Evolutionary conservation across 805 yeast genomes (phyloP).

Genomic region (Monosporozyma aerobia): DNA sequence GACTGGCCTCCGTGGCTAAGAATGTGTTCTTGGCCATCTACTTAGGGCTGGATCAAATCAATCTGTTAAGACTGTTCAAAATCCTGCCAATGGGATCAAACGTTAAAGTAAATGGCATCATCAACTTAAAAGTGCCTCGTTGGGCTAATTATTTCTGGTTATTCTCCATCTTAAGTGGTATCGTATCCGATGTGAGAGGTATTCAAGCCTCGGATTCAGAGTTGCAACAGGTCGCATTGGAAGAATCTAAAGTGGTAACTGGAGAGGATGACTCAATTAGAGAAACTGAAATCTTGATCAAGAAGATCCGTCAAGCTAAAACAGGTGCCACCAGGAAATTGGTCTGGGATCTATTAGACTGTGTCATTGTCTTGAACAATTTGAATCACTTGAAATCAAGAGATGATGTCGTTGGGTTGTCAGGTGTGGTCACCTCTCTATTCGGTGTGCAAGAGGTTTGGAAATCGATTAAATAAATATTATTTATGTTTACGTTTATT

Average conservation of each 20-base stretch:
- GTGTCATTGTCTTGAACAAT: constrained; percentile 64
- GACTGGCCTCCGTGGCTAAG: constrained; percentile 32
- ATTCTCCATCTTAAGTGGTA: constrained; percentile 53
- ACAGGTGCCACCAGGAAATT: constrained; percentile 50
- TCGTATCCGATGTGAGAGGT: constrained; percentile 50
- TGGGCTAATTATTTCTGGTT: constrained; percentile 72
- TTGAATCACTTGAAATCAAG: constrained; percentile 50
- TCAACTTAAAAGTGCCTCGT: constrained; percentile 42
- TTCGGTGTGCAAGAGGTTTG: constrained; percentile 70
- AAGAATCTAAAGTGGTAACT: not conserved
- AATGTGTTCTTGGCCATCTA: constrained; percentile 57
- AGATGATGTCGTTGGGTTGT: constrained; percentile 75
- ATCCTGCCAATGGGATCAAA: constrained; percentile 37
- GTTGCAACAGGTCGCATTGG: not conserved
- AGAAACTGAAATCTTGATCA: not conserved
- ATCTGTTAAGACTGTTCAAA: constrained; percentile 39
- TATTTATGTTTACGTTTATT: not conserved
- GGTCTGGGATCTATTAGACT: constrained; percentile 68
- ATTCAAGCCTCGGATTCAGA: constrained; percentile 33
- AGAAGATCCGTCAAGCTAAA: constrained; percentile 14
- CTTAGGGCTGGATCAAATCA: constrained; percentile 53
- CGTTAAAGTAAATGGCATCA: constrained; percentile 28
- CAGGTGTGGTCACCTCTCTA: constrained; percentile 74
- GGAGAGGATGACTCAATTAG: constrained; percentile 22
- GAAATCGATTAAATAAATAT: constrained; percentile 34